Evolutionary conservation across 345 rosid genomes (phyloP).

Genomic region (Heritiera fomes): DNA sequence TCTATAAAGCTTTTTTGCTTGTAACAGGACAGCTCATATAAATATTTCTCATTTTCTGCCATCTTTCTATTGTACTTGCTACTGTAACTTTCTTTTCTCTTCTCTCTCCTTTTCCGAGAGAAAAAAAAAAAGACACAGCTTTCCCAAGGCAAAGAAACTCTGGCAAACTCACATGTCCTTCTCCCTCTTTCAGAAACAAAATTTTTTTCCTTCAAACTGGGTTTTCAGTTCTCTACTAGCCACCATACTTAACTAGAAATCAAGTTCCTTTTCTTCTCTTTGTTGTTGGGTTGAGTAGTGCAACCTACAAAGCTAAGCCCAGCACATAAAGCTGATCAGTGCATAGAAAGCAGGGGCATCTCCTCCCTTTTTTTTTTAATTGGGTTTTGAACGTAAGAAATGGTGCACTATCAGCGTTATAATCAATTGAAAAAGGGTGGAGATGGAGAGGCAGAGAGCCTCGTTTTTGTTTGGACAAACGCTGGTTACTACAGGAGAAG

Average conservation of each 20-base stretch:
- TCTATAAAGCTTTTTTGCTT: not conserved
- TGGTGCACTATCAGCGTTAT: conserved; percentile 50
- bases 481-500: conserved; percentile 43
- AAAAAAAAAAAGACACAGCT: not conserved
- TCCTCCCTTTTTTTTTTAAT: too few species aligned
- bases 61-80: not conserved
- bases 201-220: not conserved
- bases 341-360: not conserved
- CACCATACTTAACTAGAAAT: not conserved
- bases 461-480: conserved; percentile 36
- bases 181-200: not conserved
- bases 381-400: conserved; percentile 11
- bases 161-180: not conserved
- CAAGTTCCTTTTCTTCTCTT: not conserved
- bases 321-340: not conserved
- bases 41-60: not conserved
- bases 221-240: not conserved
- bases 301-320: not conserved
- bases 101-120: not conserved
- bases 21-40: not conserved
- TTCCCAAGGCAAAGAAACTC: not conserved
- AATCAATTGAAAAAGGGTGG: conserved; percentile 53
- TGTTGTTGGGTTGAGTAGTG: not conserved
- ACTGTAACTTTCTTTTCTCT: not conserved
- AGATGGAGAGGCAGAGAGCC: conserved; percentile 32